Evolutionary conservation across 148 eudicot species (phyloP).

Genomic region (Silene uniflora): DNA sequence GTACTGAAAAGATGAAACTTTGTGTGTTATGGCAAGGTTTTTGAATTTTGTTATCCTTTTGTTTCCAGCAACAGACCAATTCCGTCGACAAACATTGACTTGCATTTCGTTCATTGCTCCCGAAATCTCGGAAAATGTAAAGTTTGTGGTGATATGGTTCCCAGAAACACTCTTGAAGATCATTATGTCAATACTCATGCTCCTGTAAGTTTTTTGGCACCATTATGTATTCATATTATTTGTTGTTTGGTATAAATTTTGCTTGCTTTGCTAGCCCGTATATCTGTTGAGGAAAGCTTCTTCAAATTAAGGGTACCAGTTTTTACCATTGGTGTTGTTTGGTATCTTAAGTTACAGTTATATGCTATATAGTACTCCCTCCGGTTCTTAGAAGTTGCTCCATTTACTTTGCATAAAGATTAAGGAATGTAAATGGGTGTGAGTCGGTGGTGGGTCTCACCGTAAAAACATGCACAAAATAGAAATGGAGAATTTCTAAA

Average conservation of each 20-base stretch:
- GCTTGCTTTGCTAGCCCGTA: background rate
- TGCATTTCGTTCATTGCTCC: conserved; percentile 79
- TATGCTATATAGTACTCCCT: too few relatives aligned
- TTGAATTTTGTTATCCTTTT: background rate
- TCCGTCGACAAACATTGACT: conserved; percentile 67
- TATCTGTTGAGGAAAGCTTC: background rate
- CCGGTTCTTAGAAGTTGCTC: too few relatives aligned
- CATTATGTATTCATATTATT: background rate
- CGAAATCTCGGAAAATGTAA: conserved; percentile 85
- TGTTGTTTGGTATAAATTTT: background rate
- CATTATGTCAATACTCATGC: conserved; percentile 82
- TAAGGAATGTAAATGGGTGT: too few relatives aligned
- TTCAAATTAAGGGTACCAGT: background rate
- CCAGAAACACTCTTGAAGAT: conserved; percentile 61
- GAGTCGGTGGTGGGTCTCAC: too few relatives aligned
- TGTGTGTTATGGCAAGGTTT: background rate
- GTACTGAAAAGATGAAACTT: background rate
- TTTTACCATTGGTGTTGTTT: background rate
- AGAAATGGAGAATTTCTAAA: too few relatives aligned
- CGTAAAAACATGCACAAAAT: too few relatives aligned
- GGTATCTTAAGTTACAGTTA: background rate
- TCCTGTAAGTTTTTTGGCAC: conserved; percentile 44
- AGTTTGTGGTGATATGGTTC: conserved; percentile 78
- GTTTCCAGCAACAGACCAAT: conserved; percentile 68
- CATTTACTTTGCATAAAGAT: too few relatives aligned